Conservation (phyloP, 148 eudicot species). For the Fallopia convolvulus region DNA sequence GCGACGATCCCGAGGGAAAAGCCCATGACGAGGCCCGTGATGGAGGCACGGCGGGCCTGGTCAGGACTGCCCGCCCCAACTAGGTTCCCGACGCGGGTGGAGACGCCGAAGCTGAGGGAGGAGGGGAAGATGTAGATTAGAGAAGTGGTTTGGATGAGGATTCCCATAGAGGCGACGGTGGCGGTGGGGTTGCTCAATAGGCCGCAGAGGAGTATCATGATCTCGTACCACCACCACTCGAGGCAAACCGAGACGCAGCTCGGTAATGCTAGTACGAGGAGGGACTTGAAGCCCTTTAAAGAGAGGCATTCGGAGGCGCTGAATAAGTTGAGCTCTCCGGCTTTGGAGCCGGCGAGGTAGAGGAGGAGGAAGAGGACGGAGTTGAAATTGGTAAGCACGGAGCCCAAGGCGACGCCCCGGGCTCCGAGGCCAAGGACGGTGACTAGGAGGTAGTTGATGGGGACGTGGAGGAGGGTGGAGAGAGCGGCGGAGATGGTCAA, state of each 20-base stretch:
- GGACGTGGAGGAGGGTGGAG: constrained; percentile 35
- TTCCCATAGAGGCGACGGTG: constrained; percentile 68
- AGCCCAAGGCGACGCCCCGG: constrained; percentile 36
- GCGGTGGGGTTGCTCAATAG: constrained; percentile 43
- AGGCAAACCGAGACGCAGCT: constrained; percentile 79
- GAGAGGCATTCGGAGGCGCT: neutral
- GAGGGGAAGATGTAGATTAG: constrained; percentile 76
- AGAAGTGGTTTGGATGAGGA: constrained; percentile 64
- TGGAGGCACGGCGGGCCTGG: constrained; percentile 51
- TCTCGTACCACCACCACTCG: constrained; percentile 96
- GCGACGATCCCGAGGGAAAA: constrained; percentile 47
- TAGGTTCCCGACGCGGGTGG: constrained; percentile 70
- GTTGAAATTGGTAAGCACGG: constrained; percentile 28
- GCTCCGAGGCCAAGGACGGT: constrained; percentile 22
- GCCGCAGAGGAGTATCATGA: constrained; percentile 71
- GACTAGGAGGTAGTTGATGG: constrained; percentile 34
- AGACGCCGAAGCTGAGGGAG: constrained; percentile 51
- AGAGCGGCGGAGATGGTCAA: constrained; percentile 35
- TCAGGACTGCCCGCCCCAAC: constrained; percentile 48
- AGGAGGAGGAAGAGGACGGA: constrained; percentile 20
- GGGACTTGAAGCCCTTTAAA: constrained; percentile 13
- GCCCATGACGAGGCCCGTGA: constrained; percentile 45
- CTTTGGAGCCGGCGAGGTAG: constrained; percentile 19
- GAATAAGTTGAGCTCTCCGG: neutral
- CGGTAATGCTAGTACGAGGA: constrained; percentile 35